A percentile compares a stretch with the other conserved stretches of the same genome.
phyloP scores from a whole-genome alignment of 73 alveolate genomes.

The Stentor coeruleus region DNA sequence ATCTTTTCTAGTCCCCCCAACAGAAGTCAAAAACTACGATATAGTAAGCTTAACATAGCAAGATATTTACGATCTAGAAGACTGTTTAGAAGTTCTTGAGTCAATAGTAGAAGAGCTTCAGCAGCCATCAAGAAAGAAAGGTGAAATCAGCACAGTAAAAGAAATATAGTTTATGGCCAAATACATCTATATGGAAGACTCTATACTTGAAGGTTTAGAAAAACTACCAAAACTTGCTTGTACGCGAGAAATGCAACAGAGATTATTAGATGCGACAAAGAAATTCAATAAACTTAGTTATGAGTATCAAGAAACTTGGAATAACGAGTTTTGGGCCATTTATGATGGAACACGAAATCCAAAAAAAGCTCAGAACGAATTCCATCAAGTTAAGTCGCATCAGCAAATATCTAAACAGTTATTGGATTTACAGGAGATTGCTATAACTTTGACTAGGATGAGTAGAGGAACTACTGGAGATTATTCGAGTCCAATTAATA shows the following conservation, averaged over 20 bases:
- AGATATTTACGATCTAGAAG: conserved; percentile 24
- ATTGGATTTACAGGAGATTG: conserved; percentile 11
- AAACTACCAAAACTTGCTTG: conserved; percentile 16
- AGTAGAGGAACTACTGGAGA: neutral
- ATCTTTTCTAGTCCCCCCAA: conserved; percentile 1
- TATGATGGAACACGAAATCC: conserved; percentile 10
- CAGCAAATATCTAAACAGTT: conserved; percentile 4
- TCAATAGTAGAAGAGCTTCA: conserved; percentile 19
- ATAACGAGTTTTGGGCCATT: conserved; percentile 4
- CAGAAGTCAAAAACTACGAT: conserved; percentile 24
- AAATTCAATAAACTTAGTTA: conserved; percentile 16
- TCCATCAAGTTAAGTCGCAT: neutral
- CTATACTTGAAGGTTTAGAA: conserved; percentile 16
- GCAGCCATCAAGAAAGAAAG: neutral
- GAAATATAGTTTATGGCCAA: conserved; percentile 14
- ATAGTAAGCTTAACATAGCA: conserved; percentile 4
- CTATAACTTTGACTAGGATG: neutral
- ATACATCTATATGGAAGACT: conserved; percentile 21
- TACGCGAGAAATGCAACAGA: conserved; percentile 11
- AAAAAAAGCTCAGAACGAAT: neutral
- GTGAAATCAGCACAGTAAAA: neutral
- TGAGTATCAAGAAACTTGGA: conserved; percentile 19
- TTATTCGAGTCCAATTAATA: neutral
- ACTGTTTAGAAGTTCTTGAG: conserved; percentile 14
- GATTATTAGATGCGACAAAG: conserved; percentile 3